Base-by-base conservation (phyloP, 1,284 basidiomycete genomes). In the Xanthoconium separans region DNA sequence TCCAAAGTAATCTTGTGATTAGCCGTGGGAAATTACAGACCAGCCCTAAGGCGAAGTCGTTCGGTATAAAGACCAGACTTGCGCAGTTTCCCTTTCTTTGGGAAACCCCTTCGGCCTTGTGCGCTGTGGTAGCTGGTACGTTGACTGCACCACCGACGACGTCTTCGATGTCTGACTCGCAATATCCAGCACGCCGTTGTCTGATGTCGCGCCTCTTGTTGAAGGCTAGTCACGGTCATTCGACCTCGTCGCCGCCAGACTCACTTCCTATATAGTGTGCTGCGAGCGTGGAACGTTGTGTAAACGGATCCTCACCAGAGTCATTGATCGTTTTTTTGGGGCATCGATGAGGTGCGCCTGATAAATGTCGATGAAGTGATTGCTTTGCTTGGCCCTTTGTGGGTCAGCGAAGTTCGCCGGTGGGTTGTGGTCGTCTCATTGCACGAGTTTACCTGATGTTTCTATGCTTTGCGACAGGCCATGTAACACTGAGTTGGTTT, bases 81-180 rank as follows among this genome's bases (percentile, higher is more conserved):
- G 8, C n/a, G 8, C 20, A 0, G 0, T 10, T 30, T 33, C 0
- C 1, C 8, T 8, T 40, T 53, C 15, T 60, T 22, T 8, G 68
- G 70, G 70, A 68, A 70, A 69, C 67, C 67, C 70, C 70, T 68
- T 72, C 69, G 70, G 69, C 48, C 36, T 57, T 58, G 36, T 16
- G 34, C 34, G 56, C 46, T 55, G 43, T 27, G 34, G 36, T 43
- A 27, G 27, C 44, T 34, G 55, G 66, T 63, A 41, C 3, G 63
- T 54, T 20, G 39, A 12, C 27, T 0, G 36, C 15, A 1, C 3
- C 6, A 22, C 6, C 4, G 27, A 34, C 42, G 22, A 44, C 7
- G 13, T 3, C 27, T 10, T 29, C 20, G 22, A 36, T 34, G 1
- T 11, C 56, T 65, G 47, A 70, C 33, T 27, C 2, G 7, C 3